phyloP scores from a whole-genome alignment of 345 rosid genomes.

The Mercurialis annua region DNA sequence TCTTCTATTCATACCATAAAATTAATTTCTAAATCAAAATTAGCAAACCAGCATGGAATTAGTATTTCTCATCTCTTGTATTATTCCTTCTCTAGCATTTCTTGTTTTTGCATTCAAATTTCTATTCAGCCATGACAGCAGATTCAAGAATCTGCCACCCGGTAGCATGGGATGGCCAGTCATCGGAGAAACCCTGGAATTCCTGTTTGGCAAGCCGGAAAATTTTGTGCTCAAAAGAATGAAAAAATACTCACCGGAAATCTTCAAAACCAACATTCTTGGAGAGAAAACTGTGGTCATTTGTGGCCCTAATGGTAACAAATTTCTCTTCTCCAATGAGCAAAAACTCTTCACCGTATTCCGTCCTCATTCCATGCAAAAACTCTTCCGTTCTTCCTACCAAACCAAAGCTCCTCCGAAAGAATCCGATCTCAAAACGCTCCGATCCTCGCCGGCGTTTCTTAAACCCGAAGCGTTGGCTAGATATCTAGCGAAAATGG shows the following conservation, averaged over 20 bases:
- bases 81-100: not conserved
- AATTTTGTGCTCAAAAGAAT: constrained; percentile 45
- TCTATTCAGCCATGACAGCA: not conserved
- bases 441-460: constrained; percentile 38
- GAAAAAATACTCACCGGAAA: constrained; percentile 40
- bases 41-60: constrained; percentile 18
- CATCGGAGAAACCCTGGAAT: constrained; percentile 43
- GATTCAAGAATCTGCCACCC: constrained; percentile 42
- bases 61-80: constrained; percentile 1
- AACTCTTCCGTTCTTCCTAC: constrained; percentile 46
- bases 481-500: constrained; percentile 47
- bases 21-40: not conserved
- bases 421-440: constrained; percentile 27
- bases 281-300: constrained; percentile 52
- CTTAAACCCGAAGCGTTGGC: constrained; percentile 53
- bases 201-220: constrained; percentile 49
- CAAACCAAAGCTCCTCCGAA: constrained; percentile 22
- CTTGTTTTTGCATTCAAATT: not conserved
- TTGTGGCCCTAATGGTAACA: constrained; percentile 57
- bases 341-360: constrained; percentile 49
- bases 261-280: constrained; percentile 53
- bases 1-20: too few species aligned
- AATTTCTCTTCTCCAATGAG: constrained; percentile 54
- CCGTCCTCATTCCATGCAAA: constrained; percentile 50
- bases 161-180: constrained; percentile 64